Conservation (phyloP, 2,329 filamentous ascomycete species). For the Neofusicoccum parvum region DNA sequence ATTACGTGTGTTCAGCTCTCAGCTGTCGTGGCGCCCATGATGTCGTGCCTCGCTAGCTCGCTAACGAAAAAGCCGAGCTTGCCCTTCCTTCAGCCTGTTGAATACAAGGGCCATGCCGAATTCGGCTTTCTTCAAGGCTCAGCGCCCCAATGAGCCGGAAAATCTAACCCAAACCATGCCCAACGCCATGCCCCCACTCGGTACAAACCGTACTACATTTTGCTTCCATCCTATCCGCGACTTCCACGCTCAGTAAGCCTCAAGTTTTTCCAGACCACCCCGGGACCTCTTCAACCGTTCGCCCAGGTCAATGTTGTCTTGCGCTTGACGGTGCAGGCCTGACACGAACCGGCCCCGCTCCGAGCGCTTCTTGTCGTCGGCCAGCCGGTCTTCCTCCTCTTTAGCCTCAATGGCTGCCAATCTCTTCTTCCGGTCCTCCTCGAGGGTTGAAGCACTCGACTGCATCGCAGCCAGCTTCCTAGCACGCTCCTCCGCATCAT, state of each 20-base stretch:
- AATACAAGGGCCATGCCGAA: constrained; percentile 6
- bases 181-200: background rate
- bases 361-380: constrained; percentile 58
- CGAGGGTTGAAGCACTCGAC: constrained; percentile 59
- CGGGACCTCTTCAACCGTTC: constrained; percentile 23
- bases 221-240: background rate
- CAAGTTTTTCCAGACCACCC: constrained; percentile 19
- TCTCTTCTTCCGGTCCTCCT: constrained; percentile 68
- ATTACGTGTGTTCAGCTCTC: constrained; percentile 10
- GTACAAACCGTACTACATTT: too few relatives aligned
- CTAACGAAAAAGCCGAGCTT: background rate
- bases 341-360: constrained; percentile 41
- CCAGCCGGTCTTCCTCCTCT: constrained; percentile 65
- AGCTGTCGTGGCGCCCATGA: constrained; percentile 13
- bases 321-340: constrained; percentile 31
- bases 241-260: constrained; percentile 6
- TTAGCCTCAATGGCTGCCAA: constrained; percentile 66
- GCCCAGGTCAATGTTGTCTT: constrained; percentile 21
- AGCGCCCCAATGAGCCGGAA: background rate
- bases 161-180: background rate
- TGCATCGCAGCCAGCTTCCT: constrained; percentile 45
- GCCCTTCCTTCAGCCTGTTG: background rate
- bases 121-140: background rate
- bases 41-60: constrained; percentile 10
- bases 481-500: constrained; percentile 38